These are phyloP conservation scores for Firmiana major DNA, from an alignment of 345 rosid species.

Conservation along the genomic window DNA sequence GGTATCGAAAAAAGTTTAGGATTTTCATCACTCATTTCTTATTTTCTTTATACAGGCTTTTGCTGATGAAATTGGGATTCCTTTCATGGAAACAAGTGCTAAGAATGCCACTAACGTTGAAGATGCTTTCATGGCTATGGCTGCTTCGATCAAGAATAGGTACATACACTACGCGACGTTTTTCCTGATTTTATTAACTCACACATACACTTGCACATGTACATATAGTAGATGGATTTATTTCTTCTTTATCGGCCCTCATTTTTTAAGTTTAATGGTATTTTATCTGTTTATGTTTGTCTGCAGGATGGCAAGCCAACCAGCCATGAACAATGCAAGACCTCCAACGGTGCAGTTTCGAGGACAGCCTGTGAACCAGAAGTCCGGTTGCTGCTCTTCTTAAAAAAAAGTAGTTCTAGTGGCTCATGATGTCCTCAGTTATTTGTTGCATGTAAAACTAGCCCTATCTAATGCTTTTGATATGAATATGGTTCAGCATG, in stretches of 20 bases:
- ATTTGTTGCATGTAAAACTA: constrained; percentile 43
- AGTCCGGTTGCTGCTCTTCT: constrained; percentile 90
- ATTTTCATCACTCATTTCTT: background rate
- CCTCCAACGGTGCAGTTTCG: constrained; percentile 91
- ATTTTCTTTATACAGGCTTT: constrained; percentile 41
- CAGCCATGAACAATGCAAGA: constrained; percentile 59
- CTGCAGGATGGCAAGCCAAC: constrained; percentile 96
- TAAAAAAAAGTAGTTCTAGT: constrained; percentile 23
- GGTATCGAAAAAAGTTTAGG: background rate
- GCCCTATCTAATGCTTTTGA: constrained; percentile 26
- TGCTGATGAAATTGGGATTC: constrained; percentile 74
- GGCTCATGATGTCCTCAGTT: constrained; percentile 20
- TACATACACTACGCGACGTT: constrained; percentile 8
- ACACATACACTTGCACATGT: background rate
- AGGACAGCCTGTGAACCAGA: constrained; percentile 94
- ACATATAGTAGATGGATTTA: background rate
- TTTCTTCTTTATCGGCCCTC: background rate
- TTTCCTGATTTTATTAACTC: background rate
- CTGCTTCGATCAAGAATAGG: constrained; percentile 66
- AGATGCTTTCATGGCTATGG: constrained; percentile 82
- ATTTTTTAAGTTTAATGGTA: background rate
- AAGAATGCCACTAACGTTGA: constrained; percentile 67
- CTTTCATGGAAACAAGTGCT: constrained; percentile 81
- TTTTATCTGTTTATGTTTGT: background rate
- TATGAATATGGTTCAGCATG: constrained; percentile 22